These are phyloP conservation scores for Daldinia caldariorum DNA, from an alignment of 495 filamentous ascomycete genomes.

Conservation along the genomic window DNA sequence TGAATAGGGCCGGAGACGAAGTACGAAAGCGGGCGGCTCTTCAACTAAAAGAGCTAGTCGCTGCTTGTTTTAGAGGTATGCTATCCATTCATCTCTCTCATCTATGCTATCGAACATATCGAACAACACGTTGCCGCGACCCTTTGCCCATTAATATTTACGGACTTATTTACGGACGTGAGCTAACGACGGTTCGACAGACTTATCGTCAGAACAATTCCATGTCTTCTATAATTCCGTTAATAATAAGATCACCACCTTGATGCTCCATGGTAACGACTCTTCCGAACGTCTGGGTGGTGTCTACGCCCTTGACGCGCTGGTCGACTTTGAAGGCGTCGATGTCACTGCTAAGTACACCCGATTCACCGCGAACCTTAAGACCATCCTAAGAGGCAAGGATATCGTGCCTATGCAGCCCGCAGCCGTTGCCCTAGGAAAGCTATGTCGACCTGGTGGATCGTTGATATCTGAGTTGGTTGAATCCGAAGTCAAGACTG, in stretches of 20 bases:
- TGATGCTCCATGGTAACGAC: slow-evolving; percentile 85
- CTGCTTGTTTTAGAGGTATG: slow-evolving; percentile 50
- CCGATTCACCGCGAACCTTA: slow-evolving; percentile 89
- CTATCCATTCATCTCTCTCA: neutral
- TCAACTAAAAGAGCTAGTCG: slow-evolving; percentile 49
- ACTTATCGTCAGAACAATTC: slow-evolving; percentile 81
- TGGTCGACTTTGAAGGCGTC: slow-evolving; percentile 96
- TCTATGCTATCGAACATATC: neutral
- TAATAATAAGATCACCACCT: slow-evolving; percentile 75
- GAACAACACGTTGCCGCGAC: neutral
- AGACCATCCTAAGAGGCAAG: slow-evolving; percentile 84
- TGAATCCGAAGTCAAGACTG: slow-evolving; percentile 93
- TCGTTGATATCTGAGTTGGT: slow-evolving; percentile 96
- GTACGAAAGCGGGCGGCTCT: slow-evolving; percentile 47
- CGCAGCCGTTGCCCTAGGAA: slow-evolving; percentile 86
- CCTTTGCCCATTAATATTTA: neutral
- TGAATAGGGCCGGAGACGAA: slow-evolving; percentile 45
- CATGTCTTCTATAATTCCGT: slow-evolving; percentile 80
- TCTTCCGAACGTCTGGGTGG: slow-evolving; percentile 89
- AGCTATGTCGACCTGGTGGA: slow-evolving; percentile 89
- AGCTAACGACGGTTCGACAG: slow-evolving; percentile 55
- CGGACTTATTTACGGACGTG: neutral
- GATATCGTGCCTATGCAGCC: slow-evolving; percentile 87
- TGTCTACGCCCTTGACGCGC: slow-evolving; percentile 86
- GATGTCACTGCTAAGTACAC: slow-evolving; percentile 94